Conservation (phyloP, 345 rosid species). For the Dimocarpus longan region DNA sequence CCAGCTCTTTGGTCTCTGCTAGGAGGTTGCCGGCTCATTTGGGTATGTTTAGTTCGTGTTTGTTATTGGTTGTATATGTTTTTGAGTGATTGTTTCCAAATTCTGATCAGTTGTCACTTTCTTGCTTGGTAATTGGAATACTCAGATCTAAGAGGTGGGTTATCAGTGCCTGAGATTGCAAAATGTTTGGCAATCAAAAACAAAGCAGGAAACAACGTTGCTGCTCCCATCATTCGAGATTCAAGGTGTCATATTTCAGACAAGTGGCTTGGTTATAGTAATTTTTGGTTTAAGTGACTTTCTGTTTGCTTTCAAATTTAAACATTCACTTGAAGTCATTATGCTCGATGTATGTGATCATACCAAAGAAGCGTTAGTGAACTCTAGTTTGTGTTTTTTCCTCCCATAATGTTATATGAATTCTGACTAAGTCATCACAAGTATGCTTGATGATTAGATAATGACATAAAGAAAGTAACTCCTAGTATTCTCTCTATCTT, state of each 20-base stretch:
- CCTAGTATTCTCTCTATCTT: too few species aligned
- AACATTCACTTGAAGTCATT: neutral
- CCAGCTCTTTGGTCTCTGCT: conserved; percentile 26
- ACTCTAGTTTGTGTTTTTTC: neutral
- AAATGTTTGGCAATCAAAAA: conserved; percentile 39
- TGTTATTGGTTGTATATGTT: neutral
- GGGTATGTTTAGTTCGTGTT: conserved; percentile 45
- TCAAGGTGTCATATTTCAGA: conserved; percentile 49
- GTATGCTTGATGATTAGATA: too few species aligned
- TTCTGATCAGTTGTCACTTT: neutral
- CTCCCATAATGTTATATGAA: neutral
- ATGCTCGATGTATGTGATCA: neutral
- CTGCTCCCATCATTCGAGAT: conserved; percentile 36
- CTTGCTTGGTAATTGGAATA: conserved; percentile 11
- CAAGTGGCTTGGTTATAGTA: conserved; percentile 17
- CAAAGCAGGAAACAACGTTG: conserved; percentile 31
- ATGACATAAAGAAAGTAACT: too few species aligned
- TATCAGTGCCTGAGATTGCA: conserved; percentile 35
- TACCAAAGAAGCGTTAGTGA: neutral
- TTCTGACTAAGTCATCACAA: neutral
- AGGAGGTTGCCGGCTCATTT: conserved; percentile 39
- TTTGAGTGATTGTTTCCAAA: neutral
- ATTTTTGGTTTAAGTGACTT: conserved; percentile 2
- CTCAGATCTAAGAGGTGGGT: conserved; percentile 48
- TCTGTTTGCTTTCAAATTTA: neutral